A percentile compares a stretch with the other conserved stretches of the same genome.
Conservation (phyloP, 495 filamentous ascomycete genomes). For the Penicillium cataractarum region DNA sequence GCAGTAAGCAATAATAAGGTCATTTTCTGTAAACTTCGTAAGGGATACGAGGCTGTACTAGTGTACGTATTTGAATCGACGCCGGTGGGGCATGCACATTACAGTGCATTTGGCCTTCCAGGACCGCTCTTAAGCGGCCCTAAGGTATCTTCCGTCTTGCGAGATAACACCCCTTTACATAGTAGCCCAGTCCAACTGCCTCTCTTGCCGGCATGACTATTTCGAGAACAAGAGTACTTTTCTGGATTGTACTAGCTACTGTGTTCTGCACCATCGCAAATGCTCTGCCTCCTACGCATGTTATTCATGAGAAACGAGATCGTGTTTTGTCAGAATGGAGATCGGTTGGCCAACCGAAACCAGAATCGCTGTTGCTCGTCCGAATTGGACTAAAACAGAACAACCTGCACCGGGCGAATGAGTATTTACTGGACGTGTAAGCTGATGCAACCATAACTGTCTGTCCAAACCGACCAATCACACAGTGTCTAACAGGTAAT, state of each 20-base stretch:
- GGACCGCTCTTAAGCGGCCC: not conserved
- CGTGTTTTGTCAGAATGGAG: not conserved
- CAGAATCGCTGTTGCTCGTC: not conserved
- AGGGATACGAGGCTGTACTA: not conserved
- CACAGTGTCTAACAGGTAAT: not conserved
- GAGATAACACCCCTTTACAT: not conserved
- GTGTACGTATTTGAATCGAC: not conserved
- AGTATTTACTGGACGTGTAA: slow-evolving; percentile 5
- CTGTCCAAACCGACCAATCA: not conserved
- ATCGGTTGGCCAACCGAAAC: not conserved
- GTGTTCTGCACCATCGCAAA: not conserved
- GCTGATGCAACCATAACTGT: not conserved
- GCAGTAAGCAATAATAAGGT: not conserved
- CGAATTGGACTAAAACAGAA: slow-evolving; percentile 4
- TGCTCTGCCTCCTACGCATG: slow-evolving; percentile 1
- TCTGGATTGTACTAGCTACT: not conserved
- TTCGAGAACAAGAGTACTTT: not conserved
- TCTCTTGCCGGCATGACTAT: not conserved
- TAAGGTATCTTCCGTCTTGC: not conserved
- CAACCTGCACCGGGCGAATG: slow-evolving; percentile 1
- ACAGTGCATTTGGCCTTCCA: not conserved
- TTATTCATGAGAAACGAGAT: slow-evolving; percentile 1
- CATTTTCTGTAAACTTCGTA: too few relatives aligned
- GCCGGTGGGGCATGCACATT: not conserved
- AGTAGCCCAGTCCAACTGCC: not conserved